Conservation (phyloP, 75 land plant genomes). For the Isoetes taiwanensis region DNA sequence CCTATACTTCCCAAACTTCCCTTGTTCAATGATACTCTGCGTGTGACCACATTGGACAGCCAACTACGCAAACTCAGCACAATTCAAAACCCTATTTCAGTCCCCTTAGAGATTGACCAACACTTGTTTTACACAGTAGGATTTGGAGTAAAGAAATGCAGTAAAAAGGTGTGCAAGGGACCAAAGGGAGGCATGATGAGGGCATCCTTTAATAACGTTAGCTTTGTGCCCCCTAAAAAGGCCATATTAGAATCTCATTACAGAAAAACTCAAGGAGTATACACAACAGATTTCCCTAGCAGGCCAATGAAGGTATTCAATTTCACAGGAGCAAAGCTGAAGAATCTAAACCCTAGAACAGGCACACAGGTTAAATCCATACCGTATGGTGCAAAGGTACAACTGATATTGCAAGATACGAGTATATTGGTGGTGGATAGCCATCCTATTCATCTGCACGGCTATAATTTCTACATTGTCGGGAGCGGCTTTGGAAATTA, state of each 20-base stretch:
- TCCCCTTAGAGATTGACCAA: background rate
- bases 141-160: background rate
- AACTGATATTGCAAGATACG: constrained; percentile 1
- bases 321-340: background rate
- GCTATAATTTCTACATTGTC: background rate
- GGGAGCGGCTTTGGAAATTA: constrained; percentile 4
- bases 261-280: background rate
- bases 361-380: background rate
- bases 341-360: background rate
- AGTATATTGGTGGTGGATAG: background rate
- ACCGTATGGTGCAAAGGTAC: background rate
- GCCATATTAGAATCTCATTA: background rate
- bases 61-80: background rate
- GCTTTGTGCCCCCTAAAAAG: background rate
- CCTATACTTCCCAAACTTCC: background rate
- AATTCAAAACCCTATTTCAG: background rate
- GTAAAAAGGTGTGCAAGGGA: background rate
- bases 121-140: constrained; percentile 5
- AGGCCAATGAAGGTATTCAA: background rate
- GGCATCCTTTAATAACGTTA: background rate
- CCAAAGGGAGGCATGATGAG: background rate
- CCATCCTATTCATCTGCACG: constrained; percentile 7
- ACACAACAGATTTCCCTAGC: background rate
- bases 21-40: background rate
- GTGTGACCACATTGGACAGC: background rate